These are phyloP conservation scores for Trichoderma asperellum DNA, from an alignment of 2,329 filamentous ascomycete genomes.

Conservation along the genomic window DNA sequence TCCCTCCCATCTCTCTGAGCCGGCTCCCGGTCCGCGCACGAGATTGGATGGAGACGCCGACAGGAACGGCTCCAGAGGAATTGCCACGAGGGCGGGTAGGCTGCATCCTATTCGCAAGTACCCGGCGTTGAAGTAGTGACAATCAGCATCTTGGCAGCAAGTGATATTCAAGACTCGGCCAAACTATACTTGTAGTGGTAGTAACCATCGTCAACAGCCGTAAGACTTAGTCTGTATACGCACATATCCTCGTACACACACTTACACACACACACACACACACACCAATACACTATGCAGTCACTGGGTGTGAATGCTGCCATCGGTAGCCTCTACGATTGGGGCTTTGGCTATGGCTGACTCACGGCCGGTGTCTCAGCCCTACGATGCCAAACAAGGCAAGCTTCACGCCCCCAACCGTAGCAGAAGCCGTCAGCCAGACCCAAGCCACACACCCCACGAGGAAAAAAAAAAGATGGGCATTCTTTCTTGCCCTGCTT, in stretches of 20 bases:
- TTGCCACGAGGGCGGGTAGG: conserved; percentile 16
- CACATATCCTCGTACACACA: neutral
- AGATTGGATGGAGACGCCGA: conserved; percentile 27
- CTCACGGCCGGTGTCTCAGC: conserved; percentile 19
- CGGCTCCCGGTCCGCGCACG: conserved; percentile 20
- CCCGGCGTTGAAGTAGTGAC: neutral
- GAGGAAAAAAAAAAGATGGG: neutral
- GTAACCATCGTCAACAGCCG: neutral
- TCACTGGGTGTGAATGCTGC: neutral
- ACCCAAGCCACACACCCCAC: conserved; percentile 7
- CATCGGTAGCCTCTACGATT: conserved; percentile 18
- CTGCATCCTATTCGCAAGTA: conserved; percentile 3
- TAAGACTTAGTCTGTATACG: neutral
- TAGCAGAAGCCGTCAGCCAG: conserved; percentile 15
- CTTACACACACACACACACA: neutral
- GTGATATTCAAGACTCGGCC: neutral
- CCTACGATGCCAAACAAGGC: conserved; percentile 19
- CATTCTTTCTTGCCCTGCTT: neutral
- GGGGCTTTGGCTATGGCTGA: conserved; percentile 24
- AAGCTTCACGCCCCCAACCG: conserved; percentile 17
- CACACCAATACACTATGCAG: neutral
- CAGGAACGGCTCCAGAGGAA: conserved; percentile 14
- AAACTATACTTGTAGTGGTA: no score
- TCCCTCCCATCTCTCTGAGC: neutral
- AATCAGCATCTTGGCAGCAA: neutral